These are phyloP conservation scores for Chenopodium album DNA, from an alignment of 148 eudicot genomes.

Conservation along the genomic window DNA sequence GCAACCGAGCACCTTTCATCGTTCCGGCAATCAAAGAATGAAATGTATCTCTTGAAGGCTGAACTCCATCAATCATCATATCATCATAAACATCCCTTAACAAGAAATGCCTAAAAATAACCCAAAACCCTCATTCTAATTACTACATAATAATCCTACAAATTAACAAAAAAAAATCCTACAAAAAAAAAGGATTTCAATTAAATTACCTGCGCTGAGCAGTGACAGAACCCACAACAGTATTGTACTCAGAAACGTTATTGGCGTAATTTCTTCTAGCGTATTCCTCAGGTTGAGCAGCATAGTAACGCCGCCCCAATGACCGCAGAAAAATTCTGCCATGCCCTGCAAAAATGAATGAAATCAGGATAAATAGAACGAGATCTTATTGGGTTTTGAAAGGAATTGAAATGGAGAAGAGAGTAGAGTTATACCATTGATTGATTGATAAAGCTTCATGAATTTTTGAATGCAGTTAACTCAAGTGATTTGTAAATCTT, in stretches of 20 bases:
- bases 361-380: neutral
- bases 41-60: conserved; percentile 78
- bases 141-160: neutral
- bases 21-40: conserved; percentile 73
- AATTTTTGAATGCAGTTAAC: neutral
- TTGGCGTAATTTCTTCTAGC: conserved; percentile 69
- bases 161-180: neutral
- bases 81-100: conserved; percentile 96
- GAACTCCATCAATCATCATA: conserved; percentile 91
- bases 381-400: neutral
- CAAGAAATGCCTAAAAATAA: conserved; percentile 51
- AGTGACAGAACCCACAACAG: conserved; percentile 63
- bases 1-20: conserved; percentile 74
- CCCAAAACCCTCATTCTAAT: neutral
- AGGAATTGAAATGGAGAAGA: neutral
- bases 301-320: conserved; percentile 48
- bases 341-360: conserved; percentile 29
- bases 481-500: too few relatives aligned
- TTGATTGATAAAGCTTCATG: conserved; percentile 40
- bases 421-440: conserved; percentile 23
- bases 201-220: conserved; percentile 61
- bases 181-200: neutral
- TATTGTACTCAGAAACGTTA: conserved; percentile 71
- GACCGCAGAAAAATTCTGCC: conserved; percentile 38
- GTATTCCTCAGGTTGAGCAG: conserved; percentile 54